Percentiles rank a stretch among this genome's conserved stretches.
phyloP scores from a whole-genome alignment of 2,329 filamentous ascomycete genomes.

The Teratosphaeria destructans region DNA sequence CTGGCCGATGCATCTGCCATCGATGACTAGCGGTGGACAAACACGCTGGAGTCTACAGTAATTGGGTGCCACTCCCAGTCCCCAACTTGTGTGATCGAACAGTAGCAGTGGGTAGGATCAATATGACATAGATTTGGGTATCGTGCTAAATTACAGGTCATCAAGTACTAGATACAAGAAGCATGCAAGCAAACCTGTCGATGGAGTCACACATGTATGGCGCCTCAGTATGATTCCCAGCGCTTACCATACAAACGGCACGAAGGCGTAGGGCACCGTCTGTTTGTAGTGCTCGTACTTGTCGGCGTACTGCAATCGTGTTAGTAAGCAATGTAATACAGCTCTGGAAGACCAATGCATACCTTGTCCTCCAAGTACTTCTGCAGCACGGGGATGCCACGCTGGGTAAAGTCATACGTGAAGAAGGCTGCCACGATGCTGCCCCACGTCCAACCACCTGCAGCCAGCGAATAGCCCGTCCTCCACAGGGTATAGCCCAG shows the following conservation, averaged over 20 bases:
- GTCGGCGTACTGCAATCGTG: slow-evolving; percentile 26
- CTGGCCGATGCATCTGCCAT: background rate
- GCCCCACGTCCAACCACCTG: slow-evolving; percentile 39
- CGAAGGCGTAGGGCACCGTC: slow-evolving; percentile 29
- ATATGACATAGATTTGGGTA: background rate
- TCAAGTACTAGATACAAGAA: background rate
- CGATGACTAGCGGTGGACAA: background rate
- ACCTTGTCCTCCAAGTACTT: slow-evolving; percentile 37
- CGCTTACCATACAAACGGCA: slow-evolving; percentile 23
- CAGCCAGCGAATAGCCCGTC: slow-evolving; percentile 37
- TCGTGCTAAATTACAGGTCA: background rate
- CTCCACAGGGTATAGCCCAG: slow-evolving; percentile 44
- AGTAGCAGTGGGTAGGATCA: background rate
- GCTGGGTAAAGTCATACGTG: slow-evolving; percentile 32
- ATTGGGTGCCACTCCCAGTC: background rate
- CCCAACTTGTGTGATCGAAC: background rate
- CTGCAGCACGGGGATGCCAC: slow-evolving; percentile 37
- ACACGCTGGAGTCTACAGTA: background rate
- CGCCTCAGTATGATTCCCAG: too few species aligned
- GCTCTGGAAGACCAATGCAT: slow-evolving; percentile 7
- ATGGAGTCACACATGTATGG: background rate
- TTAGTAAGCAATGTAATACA: slow-evolving; percentile 1
- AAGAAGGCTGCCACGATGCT: slow-evolving; percentile 31
- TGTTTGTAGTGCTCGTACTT: slow-evolving; percentile 29
- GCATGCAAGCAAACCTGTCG: background rate